Evolutionary conservation across 1,284 basidiomycete species (phyloP), one percentile per base, ranked within the genome.

Genomic region (Sporisorium iseilematis-ciliati): DNA sequence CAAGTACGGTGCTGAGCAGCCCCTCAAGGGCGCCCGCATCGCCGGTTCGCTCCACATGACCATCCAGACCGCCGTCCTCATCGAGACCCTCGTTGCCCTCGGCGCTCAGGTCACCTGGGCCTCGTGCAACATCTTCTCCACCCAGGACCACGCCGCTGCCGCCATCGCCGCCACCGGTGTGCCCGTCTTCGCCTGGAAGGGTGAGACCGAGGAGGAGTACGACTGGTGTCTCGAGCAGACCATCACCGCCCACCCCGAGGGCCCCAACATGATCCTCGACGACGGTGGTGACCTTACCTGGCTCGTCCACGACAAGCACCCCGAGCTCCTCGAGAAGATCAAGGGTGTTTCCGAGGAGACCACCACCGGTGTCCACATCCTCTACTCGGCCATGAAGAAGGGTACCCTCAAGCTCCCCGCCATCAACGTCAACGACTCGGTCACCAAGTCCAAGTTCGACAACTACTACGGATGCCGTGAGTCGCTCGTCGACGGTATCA

Each of bases 91-190:
- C 81, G 92, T 91, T 79, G 92, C 91, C 78, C 91, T 99, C 83
- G 96, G 96, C 86, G 96, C 97, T 77, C 92, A 98, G 87, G 96
- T 99, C 75, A 91, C 96, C 81, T 99, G 96, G 97, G 99, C 97
- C 50, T 99, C 96, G 82, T 97, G 95, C 89, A 99, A 99, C 90
- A 99, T 99, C 87, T 99, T 97, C 89, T 99, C 97, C 63, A 99
- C 96, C 64, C 97, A 87, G 84, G 96, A 99, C 87, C 96, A 99
- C 88, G 96, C 96, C 71, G 97, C 96, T 68, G 93, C 96, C 78
- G 97, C 94, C 53, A 98, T 99, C 81, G 96, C 96, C 75, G 96
- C 95, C 26, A 97, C 97, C 72, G 96, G 96, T 82, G 93, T 99
- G 62, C 96, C 96, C 80, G 96, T 99, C 85, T 99, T 91, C 86